Percentiles rank a stretch among this genome's conserved stretches.
Evolutionary conservation across 441 rosid species (phyloP).

Genomic region (Brassica hybrid): DNA sequence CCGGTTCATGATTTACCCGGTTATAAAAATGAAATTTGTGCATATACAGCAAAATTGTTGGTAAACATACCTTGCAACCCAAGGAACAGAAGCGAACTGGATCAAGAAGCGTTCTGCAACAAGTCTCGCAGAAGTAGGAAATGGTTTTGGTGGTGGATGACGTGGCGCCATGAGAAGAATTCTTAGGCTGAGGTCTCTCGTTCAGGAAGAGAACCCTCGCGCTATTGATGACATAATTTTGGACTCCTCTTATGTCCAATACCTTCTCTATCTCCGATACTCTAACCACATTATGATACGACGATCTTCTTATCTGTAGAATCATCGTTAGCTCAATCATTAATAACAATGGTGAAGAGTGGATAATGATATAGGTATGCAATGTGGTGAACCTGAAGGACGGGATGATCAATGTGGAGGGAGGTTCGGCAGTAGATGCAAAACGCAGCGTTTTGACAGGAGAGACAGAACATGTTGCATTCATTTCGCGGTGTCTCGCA

Average conservation of each 20-base stretch:
- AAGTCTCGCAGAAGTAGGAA: constrained; percentile 68
- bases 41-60: not conserved
- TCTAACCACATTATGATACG: constrained; percentile 89
- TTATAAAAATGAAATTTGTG: not conserved
- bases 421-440: constrained; percentile 86
- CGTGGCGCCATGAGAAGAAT: constrained; percentile 33
- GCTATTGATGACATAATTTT: constrained; percentile 86
- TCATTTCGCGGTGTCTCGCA: constrained; percentile 61
- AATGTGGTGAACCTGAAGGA: constrained; percentile 57
- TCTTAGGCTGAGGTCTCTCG: constrained; percentile 81
- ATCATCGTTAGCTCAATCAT: not conserved
- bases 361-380: not conserved
- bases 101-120: constrained; percentile 76
- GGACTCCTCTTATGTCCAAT: constrained; percentile 77
- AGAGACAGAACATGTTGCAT: constrained; percentile 87
- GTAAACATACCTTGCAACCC: constrained; percentile 87
- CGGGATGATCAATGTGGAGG: constrained; percentile 68
- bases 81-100: constrained; percentile 88
- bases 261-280: constrained; percentile 70
- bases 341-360: not conserved
- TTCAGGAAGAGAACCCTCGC: constrained; percentile 81
- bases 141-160: constrained; percentile 46
- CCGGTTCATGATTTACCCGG: not conserved
- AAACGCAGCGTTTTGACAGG: constrained; percentile 67
- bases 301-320: constrained; percentile 78